These are phyloP conservation scores for Neopestalotiopsis sp. DNA, from an alignment of 2,329 filamentous ascomycete genomes.

Conservation along the genomic window DNA sequence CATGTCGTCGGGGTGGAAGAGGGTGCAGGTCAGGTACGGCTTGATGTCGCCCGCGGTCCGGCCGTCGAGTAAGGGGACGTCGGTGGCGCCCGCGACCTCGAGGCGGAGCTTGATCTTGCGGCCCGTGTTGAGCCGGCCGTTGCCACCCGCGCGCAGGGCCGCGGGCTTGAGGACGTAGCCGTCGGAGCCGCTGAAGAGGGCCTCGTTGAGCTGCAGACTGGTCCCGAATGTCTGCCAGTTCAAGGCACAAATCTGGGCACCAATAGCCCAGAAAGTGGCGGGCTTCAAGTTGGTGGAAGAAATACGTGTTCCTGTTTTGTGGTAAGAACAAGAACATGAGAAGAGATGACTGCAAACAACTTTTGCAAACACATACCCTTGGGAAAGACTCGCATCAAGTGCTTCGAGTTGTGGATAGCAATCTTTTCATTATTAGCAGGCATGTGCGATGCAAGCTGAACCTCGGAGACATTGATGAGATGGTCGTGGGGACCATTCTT, in stretches of 20 bases:
- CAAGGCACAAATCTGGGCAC: slow-evolving; percentile 72
- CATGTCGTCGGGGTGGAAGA: slow-evolving; percentile 62
- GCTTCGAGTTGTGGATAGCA: slow-evolving; percentile 64
- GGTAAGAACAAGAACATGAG: not conserved
- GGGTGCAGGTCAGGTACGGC: slow-evolving; percentile 70
- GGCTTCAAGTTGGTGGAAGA: slow-evolving; percentile 69
- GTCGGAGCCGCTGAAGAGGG: slow-evolving; percentile 68
- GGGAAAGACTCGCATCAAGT: slow-evolving; percentile 74
- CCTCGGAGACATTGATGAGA: slow-evolving; percentile 69
- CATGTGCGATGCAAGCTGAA: slow-evolving; percentile 58
- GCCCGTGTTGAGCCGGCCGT: slow-evolving; percentile 51
- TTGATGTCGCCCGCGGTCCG: slow-evolving; percentile 59
- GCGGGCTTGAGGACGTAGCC: slow-evolving; percentile 71
- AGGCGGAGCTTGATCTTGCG: slow-evolving; percentile 58
- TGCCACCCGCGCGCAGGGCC: slow-evolving; percentile 61
- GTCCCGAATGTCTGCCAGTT: slow-evolving; percentile 74
- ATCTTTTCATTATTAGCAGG: slow-evolving; percentile 54
- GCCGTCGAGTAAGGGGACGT: slow-evolving; percentile 60
- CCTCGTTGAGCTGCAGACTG: slow-evolving; percentile 72
- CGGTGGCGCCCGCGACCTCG: slow-evolving; percentile 66
- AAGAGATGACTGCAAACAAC: not conserved
- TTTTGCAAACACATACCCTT: slow-evolving; percentile 48
- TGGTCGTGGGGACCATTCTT: slow-evolving; percentile 37
- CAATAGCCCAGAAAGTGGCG: slow-evolving; percentile 69
- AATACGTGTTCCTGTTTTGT: slow-evolving; percentile 60